These are phyloP conservation scores for Cyamopsis tetragonoloba DNA, from an alignment of 306 rosid species.

Conservation along the genomic window DNA sequence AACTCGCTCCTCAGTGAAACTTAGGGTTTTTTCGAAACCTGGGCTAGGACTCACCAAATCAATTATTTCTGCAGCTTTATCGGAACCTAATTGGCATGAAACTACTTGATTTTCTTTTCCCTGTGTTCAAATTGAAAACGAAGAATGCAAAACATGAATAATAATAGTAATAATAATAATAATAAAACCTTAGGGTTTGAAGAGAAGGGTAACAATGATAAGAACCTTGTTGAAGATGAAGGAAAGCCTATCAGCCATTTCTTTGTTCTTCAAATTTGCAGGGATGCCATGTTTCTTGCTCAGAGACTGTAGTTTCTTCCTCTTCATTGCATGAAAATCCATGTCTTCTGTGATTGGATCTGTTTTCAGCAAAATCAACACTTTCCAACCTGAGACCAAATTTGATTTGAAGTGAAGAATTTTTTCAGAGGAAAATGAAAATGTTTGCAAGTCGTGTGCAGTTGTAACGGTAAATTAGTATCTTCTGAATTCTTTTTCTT, in stretches of 20 bases:
- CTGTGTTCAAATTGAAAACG: neutral
- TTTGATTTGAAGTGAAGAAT: no score
- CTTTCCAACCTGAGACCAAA: no score
- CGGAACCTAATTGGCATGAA: neutral
- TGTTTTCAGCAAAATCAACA: no score
- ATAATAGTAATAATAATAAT: neutral
- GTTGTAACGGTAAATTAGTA: no score
- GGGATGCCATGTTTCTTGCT: slow-evolving; percentile 49
- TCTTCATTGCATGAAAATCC: slow-evolving; percentile 43
- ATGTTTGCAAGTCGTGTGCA: no score
- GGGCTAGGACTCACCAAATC: neutral
- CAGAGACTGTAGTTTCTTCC: slow-evolving; percentile 40
- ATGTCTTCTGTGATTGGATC: slow-evolving; percentile 23
- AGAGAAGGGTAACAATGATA: neutral
- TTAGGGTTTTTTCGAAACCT: neutral
- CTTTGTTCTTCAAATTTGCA: slow-evolving; percentile 41
- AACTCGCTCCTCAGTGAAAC: neutral
- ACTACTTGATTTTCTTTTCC: neutral
- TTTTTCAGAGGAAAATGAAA: neutral
- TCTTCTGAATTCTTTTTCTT: no score
- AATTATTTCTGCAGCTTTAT: neutral
- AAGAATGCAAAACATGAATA: neutral
- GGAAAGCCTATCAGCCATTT: slow-evolving; percentile 41
- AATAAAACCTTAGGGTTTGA: neutral
- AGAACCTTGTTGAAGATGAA: slow-evolving; percentile 35